A percentile compares a stretch with the other conserved stretches of the same genome.
Conservation (phyloP, 495 filamentous ascomycete genomes). For the Chlorociboria aeruginascens region DNA sequence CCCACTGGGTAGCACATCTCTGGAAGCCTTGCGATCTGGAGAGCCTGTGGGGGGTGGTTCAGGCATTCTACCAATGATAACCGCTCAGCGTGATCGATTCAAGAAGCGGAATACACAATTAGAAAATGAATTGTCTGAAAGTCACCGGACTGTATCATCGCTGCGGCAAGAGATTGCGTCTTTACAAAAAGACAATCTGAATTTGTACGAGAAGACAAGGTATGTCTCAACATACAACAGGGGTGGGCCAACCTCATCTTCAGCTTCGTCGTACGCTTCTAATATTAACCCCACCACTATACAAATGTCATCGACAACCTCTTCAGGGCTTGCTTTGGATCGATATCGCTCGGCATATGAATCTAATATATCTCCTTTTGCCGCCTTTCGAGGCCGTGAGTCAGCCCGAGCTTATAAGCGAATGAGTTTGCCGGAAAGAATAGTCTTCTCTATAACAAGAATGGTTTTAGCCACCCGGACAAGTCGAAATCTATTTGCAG, state of each 20-base stretch:
- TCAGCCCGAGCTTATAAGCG: slow-evolving; percentile 85
- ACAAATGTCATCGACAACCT: slow-evolving; percentile 45
- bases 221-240: slow-evolving; percentile 90
- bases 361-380: slow-evolving; percentile 88
- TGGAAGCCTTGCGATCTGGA: slow-evolving; percentile 30
- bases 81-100: slow-evolving; percentile 94
- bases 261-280: slow-evolving; percentile 56
- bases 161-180: slow-evolving; percentile 84
- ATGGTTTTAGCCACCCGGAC: slow-evolving; percentile 83
- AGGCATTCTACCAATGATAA: slow-evolving; percentile 94
- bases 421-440: slow-evolving; percentile 82
- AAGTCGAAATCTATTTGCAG: slow-evolving; percentile 90
- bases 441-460: slow-evolving; percentile 82
- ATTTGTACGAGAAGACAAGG: slow-evolving; percentile 94
- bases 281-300: slow-evolving; percentile 66
- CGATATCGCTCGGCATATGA: slow-evolving; percentile 91
- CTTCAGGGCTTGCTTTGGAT: slow-evolving; percentile 44
- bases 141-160: slow-evolving; percentile 69
- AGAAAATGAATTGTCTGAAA: slow-evolving; percentile 78
- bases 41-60: slow-evolving; percentile 72
- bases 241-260: slow-evolving; percentile 44
- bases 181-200: slow-evolving; percentile 91
- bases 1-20: slow-evolving; percentile 29
- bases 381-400: slow-evolving; percentile 86
- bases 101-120: slow-evolving; percentile 90